Evolutionary conservation across 2,329 filamentous ascomycete species (phyloP).

Genomic region (Ilyonectria mors-panacis): DNA sequence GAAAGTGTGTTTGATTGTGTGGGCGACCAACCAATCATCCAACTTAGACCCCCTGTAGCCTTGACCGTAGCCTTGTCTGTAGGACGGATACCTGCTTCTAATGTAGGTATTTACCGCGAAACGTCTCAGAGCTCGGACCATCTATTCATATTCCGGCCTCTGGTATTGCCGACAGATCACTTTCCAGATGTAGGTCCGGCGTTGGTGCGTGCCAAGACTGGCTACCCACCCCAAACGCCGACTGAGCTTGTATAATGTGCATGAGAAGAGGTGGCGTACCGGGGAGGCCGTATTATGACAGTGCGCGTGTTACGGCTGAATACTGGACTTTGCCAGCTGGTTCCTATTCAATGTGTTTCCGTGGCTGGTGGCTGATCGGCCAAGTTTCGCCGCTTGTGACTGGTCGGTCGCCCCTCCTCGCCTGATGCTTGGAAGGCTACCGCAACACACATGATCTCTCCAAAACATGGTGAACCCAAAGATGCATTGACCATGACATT

Average conservation of each 20-base stretch:
- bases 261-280: slow-evolving; percentile 24
- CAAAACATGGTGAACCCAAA: slow-evolving; percentile 13
- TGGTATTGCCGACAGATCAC: slow-evolving; percentile 29
- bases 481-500: slow-evolving; percentile 5
- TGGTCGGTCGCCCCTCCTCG: slow-evolving; percentile 1
- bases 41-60: neutral
- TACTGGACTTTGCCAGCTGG: slow-evolving; percentile 16
- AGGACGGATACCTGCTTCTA: slow-evolving; percentile 10
- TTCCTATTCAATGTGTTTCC: slow-evolving; percentile 28
- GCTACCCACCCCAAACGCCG: slow-evolving; percentile 9
- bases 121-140: slow-evolving; percentile 39
- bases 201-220: slow-evolving; percentile 14
- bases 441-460: slow-evolving; percentile 13
- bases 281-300: slow-evolving; percentile 31
- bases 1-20: neutral
- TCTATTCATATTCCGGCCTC: slow-evolving; percentile 35
- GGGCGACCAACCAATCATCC: neutral
- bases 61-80: slow-evolving; percentile 1
- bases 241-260: slow-evolving; percentile 19
- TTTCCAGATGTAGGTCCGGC: slow-evolving; percentile 10
- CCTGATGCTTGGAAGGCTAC: slow-evolving; percentile 9
- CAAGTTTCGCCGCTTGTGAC: slow-evolving; percentile 21
- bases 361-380: slow-evolving; percentile 21
- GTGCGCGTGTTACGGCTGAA: slow-evolving; percentile 29
- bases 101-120: neutral